A percentile compares a stretch with the other conserved stretches of the same genome.
Conservation (phyloP, 345 rosid genomes). For the Anastatica hierochuntica region DNA sequence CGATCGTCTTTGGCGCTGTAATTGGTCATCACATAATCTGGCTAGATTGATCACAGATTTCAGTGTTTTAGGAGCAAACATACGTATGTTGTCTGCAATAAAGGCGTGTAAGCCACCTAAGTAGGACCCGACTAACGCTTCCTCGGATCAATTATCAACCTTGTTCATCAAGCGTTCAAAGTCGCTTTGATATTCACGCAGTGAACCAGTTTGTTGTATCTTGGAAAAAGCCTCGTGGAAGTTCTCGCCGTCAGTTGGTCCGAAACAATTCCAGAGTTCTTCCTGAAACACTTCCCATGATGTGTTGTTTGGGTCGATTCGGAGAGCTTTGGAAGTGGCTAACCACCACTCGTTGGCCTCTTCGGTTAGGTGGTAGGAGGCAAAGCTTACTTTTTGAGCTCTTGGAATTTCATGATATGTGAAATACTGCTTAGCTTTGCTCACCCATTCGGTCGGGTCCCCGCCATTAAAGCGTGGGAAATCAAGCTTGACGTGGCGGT, state of each 20-base stretch:
- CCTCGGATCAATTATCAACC: slow-evolving; percentile 8
- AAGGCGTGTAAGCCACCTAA: background rate
- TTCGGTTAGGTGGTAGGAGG: background rate
- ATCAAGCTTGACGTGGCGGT: background rate
- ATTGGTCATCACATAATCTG: background rate
- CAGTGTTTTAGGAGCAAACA: background rate
- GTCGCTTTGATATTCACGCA: slow-evolving; percentile 58
- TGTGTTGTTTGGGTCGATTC: rapidly evolving
- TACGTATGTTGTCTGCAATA: rapidly evolving
- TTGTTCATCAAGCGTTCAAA: slow-evolving; percentile 59
- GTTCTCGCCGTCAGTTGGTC: background rate
- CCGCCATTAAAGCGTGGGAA: background rate
- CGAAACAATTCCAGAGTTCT: background rate
- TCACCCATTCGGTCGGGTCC: background rate
- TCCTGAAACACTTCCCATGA: background rate
- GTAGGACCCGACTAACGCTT: background rate
- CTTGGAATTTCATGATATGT: background rate
- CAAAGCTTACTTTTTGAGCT: background rate
- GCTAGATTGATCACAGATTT: background rate
- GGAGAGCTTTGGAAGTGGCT: background rate
- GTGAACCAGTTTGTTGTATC: background rate
- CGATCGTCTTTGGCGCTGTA: background rate
- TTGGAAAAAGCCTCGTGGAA: background rate
- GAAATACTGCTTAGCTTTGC: slow-evolving; percentile 49
- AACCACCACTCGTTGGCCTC: background rate